Evolutionary conservation across 2,329 filamentous ascomycete species (phyloP).

Genomic region (Fusarium dlaminii): DNA sequence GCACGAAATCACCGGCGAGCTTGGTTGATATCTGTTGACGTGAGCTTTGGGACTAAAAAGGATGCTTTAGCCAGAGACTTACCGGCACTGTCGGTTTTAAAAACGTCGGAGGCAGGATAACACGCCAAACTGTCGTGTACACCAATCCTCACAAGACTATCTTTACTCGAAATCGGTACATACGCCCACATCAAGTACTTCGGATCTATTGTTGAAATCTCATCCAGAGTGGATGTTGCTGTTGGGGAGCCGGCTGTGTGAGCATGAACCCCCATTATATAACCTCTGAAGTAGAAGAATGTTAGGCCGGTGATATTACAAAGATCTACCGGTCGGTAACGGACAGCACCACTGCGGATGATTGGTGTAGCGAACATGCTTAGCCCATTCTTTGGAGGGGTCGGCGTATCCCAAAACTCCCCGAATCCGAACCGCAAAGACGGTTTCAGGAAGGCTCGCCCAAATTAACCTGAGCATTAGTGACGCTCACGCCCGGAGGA

Average conservation of each 20-base stretch:
- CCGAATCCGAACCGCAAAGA: not conserved
- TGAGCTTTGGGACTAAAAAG: not conserved
- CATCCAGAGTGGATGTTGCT: not conserved
- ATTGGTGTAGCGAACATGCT: not conserved
- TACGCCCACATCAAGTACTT: not conserved
- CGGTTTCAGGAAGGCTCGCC: not conserved
- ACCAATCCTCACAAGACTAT: not conserved
- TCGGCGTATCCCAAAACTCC: not conserved
- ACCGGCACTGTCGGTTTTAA: not conserved
- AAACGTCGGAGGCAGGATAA: not conserved
- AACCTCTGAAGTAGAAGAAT: not conserved
- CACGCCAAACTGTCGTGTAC: not conserved
- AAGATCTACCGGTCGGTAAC: not conserved
- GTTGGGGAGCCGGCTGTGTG: not conserved
- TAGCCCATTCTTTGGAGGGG: not conserved
- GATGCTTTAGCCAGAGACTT: not conserved
- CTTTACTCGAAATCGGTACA: not conserved
- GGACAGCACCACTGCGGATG: rapidly evolving
- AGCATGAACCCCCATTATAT: not conserved
- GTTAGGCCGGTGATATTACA: not conserved
- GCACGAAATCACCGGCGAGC: not conserved
- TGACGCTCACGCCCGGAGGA: not conserved
- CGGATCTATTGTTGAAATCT: not conserved
- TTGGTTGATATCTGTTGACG: not conserved
- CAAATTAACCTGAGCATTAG: not conserved